A percentile compares a stretch with the other conserved stretches of the same genome.
Evolutionary conservation across 257 asterid species (phyloP).

Genomic region (Cordia subcordata): DNA sequence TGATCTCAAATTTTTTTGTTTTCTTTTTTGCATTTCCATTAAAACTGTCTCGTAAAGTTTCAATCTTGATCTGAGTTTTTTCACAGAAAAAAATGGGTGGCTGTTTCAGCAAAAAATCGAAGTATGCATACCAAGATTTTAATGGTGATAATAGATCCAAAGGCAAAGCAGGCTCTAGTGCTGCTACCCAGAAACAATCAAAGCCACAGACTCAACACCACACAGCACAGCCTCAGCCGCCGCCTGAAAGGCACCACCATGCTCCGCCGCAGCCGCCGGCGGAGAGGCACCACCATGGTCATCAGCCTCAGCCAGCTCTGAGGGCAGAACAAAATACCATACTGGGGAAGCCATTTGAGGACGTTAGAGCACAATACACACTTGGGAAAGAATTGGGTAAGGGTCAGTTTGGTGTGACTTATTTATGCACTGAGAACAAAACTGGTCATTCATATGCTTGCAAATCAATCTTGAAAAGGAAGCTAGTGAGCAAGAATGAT

Average conservation of each 20-base stretch:
- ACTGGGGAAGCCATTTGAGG: conserved; percentile 59
- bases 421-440: conserved; percentile 43
- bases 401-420: conserved; percentile 71
- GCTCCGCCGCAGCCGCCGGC: conserved; percentile 16
- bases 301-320: conserved; percentile 3
- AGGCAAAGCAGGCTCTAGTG: conserved; percentile 14
- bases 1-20: neutral
- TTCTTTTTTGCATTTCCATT: neutral
- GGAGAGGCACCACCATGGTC: conserved; percentile 6
- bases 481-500: conserved; percentile 56
- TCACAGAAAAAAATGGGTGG: conserved; percentile 39
- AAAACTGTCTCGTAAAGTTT: conserved; percentile 18
- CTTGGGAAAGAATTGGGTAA: conserved; percentile 61
- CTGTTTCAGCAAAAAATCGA: conserved; percentile 44
- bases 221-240: conserved; percentile 13
- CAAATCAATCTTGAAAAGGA: conserved; percentile 59
- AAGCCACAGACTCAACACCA: conserved; percentile 19
- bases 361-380: conserved; percentile 39
- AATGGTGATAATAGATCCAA: conserved; percentile 41
- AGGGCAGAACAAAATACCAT: conserved; percentile 47
- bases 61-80: conserved; percentile 22
- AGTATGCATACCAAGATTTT: conserved; percentile 23
- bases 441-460: conserved; percentile 50
- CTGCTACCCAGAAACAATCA: no score
- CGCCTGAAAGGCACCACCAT: conserved; percentile 17